Conservation (phyloP, 768 basidiomycete species). For the Sarcodon aspratus region DNA sequence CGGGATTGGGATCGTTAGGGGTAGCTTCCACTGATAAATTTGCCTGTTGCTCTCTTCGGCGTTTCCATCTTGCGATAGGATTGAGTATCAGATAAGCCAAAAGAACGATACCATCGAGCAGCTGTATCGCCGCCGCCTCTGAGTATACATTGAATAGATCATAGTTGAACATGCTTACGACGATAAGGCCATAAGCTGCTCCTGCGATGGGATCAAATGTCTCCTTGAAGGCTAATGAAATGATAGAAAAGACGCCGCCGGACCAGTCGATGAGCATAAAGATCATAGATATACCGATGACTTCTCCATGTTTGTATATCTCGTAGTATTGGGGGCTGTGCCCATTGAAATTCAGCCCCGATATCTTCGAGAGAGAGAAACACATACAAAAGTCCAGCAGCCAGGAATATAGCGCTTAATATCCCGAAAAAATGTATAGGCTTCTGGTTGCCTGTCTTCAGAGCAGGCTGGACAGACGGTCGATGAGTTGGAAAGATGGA, state of each 20-base stretch:
- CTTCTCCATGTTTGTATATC: constrained; percentile 52
- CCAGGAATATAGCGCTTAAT: constrained; percentile 44
- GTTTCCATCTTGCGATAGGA: constrained; percentile 35
- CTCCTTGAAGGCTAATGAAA: constrained; percentile 57
- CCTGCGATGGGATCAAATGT: constrained; percentile 54
- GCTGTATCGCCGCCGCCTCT: constrained; percentile 18
- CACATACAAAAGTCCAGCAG: constrained; percentile 32
- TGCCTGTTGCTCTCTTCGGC: constrained; percentile 1
- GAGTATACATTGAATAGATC: not conserved
- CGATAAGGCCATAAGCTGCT: constrained; percentile 53
- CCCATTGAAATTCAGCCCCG: not conserved
- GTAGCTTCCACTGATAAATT: too few species aligned
- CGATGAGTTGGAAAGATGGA: not conserved
- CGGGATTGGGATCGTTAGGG: too few species aligned
- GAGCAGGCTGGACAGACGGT: constrained; percentile 20
- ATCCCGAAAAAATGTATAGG: constrained; percentile 51
- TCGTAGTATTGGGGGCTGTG: constrained; percentile 58
- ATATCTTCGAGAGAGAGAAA: not conserved
- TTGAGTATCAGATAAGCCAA: constrained; percentile 56
- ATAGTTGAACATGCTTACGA: not conserved
- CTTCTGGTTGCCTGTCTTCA: constrained; percentile 21
- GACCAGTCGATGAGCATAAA: constrained; percentile 64
- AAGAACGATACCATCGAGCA: constrained; percentile 52
- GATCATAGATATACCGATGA: constrained; percentile 54
- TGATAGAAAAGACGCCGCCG: constrained; percentile 58